A percentile compares a stretch with the other conserved stretches of the same genome.
Conservation (phyloP, 192 early-diverging fungal species). For the Coemansia sp. region DNA sequence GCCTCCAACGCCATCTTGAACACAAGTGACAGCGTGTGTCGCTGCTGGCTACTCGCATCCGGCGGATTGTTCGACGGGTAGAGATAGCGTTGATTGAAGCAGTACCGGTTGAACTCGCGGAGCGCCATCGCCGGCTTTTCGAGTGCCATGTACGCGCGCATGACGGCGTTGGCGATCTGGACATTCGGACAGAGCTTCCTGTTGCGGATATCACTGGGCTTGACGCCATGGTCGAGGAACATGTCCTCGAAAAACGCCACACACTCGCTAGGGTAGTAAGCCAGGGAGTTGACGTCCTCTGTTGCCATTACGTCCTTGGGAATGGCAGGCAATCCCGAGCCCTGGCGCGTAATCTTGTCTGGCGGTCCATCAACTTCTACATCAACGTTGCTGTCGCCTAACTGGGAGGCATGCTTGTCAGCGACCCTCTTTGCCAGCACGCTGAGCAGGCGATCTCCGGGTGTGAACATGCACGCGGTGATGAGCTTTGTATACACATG, state of each 20-base stretch:
- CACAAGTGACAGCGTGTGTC: conserved; percentile 16
- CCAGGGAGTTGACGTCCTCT: conserved; percentile 16
- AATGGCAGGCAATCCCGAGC: conserved; percentile 27
- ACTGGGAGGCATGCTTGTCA: neutral
- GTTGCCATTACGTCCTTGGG: neutral
- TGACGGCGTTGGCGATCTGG: conserved; percentile 46
- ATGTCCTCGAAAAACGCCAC: conserved; percentile 42
- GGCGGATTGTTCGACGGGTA: conserved; percentile 25
- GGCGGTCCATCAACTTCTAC: neutral
- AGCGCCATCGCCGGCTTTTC: conserved; percentile 25
- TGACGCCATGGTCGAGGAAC: conserved; percentile 31
- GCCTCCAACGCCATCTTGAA: conserved; percentile 45
- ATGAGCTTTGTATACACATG: conserved; percentile 52
- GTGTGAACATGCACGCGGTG: conserved; percentile 50
- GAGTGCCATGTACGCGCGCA: conserved; percentile 42
- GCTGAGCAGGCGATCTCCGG: conserved; percentile 21
- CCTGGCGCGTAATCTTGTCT: neutral
- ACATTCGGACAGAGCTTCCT: conserved; percentile 24
- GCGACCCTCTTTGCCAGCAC: conserved; percentile 14
- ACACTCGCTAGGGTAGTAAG: conserved; percentile 43
- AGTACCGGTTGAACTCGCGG: conserved; percentile 49
- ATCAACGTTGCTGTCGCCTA: neutral
- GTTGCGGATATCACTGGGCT: conserved; percentile 9
- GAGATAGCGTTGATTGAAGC: conserved; percentile 25
- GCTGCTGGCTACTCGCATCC: conserved; percentile 20